These are phyloP conservation scores for Amphichorda felina DNA, from an alignment of 2,329 filamentous ascomycete genomes.

Conservation along the genomic window DNA sequence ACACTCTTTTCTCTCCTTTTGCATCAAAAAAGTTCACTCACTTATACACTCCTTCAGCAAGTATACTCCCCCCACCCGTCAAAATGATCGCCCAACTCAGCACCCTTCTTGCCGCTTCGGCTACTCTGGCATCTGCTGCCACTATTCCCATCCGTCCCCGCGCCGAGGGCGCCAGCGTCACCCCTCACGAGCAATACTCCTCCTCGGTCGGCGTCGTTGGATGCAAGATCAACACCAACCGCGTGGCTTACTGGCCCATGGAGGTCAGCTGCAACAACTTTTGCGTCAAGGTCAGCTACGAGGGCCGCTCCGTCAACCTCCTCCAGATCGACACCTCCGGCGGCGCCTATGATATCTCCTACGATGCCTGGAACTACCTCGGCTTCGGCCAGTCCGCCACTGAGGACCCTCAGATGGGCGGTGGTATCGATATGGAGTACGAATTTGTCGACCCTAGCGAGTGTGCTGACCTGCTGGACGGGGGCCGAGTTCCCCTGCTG, in stretches of 20 bases:
- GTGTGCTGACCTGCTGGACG: slow-evolving; percentile 39
- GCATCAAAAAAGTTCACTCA: background rate
- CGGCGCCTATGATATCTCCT: slow-evolving; percentile 46
- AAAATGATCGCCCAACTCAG: no score
- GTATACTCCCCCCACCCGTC: slow-evolving; percentile 10
- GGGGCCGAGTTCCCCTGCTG: slow-evolving; percentile 38
- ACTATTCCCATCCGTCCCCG: slow-evolving; percentile 6
- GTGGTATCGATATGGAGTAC: slow-evolving; percentile 38
- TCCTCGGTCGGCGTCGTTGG: slow-evolving; percentile 47
- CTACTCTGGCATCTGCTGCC: slow-evolving; percentile 9
- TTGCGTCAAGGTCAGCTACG: slow-evolving; percentile 40
- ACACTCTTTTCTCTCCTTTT: background rate
- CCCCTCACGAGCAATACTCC: slow-evolving; percentile 44
- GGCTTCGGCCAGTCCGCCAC: slow-evolving; percentile 35
- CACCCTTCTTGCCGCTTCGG: slow-evolving; percentile 10
- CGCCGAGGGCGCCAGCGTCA: slow-evolving; percentile 18
- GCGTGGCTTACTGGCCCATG: slow-evolving; percentile 48
- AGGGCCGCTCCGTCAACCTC: slow-evolving; percentile 39
- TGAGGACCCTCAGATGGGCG: slow-evolving; percentile 31
- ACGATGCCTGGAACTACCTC: slow-evolving; percentile 51
- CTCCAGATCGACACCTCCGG: slow-evolving; percentile 43
- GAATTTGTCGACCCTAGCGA: slow-evolving; percentile 32
- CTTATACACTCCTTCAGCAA: slow-evolving; percentile 8
- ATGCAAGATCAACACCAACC: slow-evolving; percentile 49
- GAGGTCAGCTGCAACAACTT: slow-evolving; percentile 41